Evolutionary conservation across 306 rosid genomes (phyloP), one percentile per base, ranked within the genome.

Genomic region (Rosa persica): DNA sequence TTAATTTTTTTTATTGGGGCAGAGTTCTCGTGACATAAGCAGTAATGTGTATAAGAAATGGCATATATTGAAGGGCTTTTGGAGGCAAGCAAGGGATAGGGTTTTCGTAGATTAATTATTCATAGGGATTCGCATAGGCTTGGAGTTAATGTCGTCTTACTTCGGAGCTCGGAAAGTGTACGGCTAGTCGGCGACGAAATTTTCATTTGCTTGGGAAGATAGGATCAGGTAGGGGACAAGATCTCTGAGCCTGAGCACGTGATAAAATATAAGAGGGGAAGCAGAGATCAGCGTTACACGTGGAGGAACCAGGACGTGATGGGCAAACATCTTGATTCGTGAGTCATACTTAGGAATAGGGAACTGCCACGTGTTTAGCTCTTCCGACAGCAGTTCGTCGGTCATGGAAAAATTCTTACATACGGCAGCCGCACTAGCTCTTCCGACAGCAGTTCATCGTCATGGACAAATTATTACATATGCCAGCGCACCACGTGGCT

Each of bases 41-140:
- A 5, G 19, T 66, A 17, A 38, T 30, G 42, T 62, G n/a, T 22
- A 4, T n/a, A 23, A 58, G 65, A 58, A 58, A 58, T 10, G 17
- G 66, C 66, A 12, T 58, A 23, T 43, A 3, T n/a, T 17, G 43
- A 17, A 5, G 70, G 70, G 70, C 70, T 36, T 66, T 66, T 66
- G 47, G 70, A 66, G 70, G 70, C 27, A 36, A 16, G 71, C 71
- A 67, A 38, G 3, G 48, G 71, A 38, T 67, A 4, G 44, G 62
- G 67, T 9, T 23, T 15, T 60, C 67, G 67, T 60, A 25, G 19
- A 60, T 60, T 60, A 15, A 25, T 9, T 58, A 4, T 19, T 39
- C 48, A 19, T 19, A 67, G 71, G 47, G 48, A 67, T 42, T 20
- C 27, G 17, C 70, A 19, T 12, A 20, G 48, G 39, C 69, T 34